Evolutionary conservation across 1,139 yeast species (phyloP).

Genomic region (Komagataea norvegica): DNA sequence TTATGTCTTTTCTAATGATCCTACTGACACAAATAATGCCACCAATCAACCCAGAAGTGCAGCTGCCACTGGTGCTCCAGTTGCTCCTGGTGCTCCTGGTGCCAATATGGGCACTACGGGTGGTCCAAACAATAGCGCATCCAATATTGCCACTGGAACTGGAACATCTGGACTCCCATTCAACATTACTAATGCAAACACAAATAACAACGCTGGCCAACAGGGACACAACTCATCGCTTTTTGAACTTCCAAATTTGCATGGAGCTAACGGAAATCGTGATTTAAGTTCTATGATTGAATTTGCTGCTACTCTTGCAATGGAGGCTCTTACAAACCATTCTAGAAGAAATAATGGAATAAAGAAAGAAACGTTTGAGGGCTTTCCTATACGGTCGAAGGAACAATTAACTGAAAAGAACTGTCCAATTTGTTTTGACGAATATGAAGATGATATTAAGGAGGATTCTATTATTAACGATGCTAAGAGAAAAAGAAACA

Average conservation of each 20-base stretch:
- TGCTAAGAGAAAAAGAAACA: slow-evolving; percentile 13
- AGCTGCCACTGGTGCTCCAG: slow-evolving; percentile 3
- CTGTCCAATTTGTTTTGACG: slow-evolving; percentile 71
- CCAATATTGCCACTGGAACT: not conserved
- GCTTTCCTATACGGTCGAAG: slow-evolving; percentile 37
- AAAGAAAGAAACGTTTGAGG: slow-evolving; percentile 46
- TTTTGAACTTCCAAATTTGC: too few species aligned
- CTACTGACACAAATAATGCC: not conserved
- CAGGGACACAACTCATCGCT: too few species aligned
- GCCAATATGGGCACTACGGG: not conserved
- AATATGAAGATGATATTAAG: slow-evolving; percentile 32
- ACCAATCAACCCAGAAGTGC: not conserved
- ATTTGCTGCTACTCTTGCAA: slow-evolving; percentile 66
- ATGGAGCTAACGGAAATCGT: too few species aligned
- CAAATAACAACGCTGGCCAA: slow-evolving; percentile 1
- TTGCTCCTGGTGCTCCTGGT: not conserved
- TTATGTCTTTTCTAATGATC: too few species aligned
- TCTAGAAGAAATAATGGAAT: slow-evolving; percentile 43
- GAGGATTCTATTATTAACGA: slow-evolving; percentile 10
- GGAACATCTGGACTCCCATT: not conserved
- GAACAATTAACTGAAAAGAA: slow-evolving; percentile 34
- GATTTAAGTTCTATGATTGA: too few species aligned
- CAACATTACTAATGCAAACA: not conserved
- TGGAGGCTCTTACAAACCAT: slow-evolving; percentile 51
- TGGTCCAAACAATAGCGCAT: not conserved